Percentiles rank a stretch among this genome's conserved stretches.
Evolutionary conservation across 1,139 yeast species (phyloP).

Genomic region (Yamadazyma epiphylla): DNA sequence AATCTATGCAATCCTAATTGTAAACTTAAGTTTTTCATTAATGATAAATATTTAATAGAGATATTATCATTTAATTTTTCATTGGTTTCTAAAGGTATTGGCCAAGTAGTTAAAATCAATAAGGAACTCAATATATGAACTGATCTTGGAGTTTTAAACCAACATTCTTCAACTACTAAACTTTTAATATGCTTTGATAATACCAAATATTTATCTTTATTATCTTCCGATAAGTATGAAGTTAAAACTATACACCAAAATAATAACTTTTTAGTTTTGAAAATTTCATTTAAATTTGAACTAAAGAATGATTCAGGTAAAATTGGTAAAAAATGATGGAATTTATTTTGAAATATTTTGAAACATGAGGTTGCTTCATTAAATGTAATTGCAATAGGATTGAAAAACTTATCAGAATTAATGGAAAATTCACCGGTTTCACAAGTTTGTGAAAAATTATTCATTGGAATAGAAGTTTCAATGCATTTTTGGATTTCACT

Average conservation of each 20-base stretch:
- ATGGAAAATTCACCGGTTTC: constrained; percentile 6
- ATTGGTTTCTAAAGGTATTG: constrained; percentile 30
- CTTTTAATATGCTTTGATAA: constrained; percentile 34
- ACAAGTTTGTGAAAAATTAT: constrained; percentile 1
- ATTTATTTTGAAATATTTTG: constrained; percentile 27
- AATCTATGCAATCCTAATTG: constrained; percentile 45
- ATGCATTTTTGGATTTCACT: constrained; percentile 29
- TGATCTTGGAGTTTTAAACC: constrained; percentile 46
- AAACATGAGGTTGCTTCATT: constrained; percentile 28
- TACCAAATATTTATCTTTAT: constrained; percentile 16
- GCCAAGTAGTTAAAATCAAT: constrained; percentile 45
- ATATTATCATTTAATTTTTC: constrained; percentile 33
- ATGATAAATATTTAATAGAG: constrained; percentile 36
- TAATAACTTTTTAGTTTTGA: constrained; percentile 31
- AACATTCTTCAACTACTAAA: constrained; percentile 41
- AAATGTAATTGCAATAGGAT: constrained; percentile 22
- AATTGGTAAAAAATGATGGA: constrained; percentile 37
- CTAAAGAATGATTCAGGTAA: constrained; percentile 37
- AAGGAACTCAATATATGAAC: constrained; percentile 38
- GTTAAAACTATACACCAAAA: constrained; percentile 43
- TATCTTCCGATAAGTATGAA: constrained; percentile 24
- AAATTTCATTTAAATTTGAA: constrained; percentile 16
- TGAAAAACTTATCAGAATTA: constrained; percentile 2
- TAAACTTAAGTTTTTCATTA: constrained; percentile 38
- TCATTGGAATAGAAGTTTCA: constrained; percentile 1